phyloP scores from a whole-genome alignment of 441 rosid species.

The Populus hybrid region DNA sequence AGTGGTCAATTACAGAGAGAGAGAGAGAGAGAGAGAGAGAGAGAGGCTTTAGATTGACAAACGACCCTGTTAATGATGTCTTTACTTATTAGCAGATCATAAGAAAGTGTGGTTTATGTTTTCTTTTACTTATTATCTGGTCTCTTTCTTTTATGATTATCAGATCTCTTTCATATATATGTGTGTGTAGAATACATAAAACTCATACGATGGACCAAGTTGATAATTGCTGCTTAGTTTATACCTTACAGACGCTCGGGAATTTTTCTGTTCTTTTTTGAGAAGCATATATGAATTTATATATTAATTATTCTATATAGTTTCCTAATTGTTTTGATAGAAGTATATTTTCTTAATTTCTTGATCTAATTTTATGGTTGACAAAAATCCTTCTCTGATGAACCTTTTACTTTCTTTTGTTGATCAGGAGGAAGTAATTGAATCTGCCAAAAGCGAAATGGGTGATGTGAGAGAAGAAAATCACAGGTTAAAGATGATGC shows the following conservation, averaged over 20 bases:
- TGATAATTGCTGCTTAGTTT: neutral
- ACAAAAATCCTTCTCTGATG: neutral
- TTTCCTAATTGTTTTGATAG: neutral
- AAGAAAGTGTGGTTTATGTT: neutral
- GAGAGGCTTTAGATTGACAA: neutral
- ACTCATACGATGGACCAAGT: neutral
- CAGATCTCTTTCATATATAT: no score
- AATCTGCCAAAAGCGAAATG: conserved; percentile 68
- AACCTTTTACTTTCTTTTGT: neutral
- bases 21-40: no score
- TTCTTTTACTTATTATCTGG: neutral
- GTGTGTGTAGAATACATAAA: neutral
- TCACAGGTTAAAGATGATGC: conserved; percentile 57
- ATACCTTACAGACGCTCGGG: neutral
- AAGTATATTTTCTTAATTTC: neutral
- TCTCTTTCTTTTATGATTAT: neutral
- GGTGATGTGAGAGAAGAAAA: conserved; percentile 76
- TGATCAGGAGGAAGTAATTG: conserved; percentile 47
- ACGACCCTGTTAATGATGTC: neutral
- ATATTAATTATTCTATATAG: neutral
- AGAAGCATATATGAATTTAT: no score
- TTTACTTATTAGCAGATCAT: neutral
- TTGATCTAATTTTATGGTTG: neutral
- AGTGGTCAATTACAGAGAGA: conserved; percentile 7
- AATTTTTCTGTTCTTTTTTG: neutral